These are phyloP conservation scores for Aspergillus tanneri DNA, from an alignment of 2,329 filamentous ascomycete species.

Conservation along the genomic window DNA sequence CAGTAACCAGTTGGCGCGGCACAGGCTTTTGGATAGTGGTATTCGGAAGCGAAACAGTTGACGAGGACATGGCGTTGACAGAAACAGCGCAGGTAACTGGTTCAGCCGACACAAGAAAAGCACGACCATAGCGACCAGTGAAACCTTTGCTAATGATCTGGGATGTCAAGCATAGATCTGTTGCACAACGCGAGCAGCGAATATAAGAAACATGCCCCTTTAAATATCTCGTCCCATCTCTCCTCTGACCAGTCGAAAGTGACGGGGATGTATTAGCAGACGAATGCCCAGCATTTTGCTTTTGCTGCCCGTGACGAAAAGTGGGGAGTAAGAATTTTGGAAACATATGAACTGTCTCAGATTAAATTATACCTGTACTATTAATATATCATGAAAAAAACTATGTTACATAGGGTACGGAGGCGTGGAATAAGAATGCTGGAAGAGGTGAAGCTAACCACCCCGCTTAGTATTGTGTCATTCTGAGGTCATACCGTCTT, in stretches of 20 bases:
- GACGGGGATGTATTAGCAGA: neutral
- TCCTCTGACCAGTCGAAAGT: slow-evolving; percentile 5
- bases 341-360: slow-evolving; percentile 38
- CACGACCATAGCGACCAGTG: slow-evolving; percentile 63
- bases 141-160: slow-evolving; percentile 66
- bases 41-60: slow-evolving; percentile 54
- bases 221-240: slow-evolving; percentile 39
- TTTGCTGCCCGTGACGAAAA: slow-evolving; percentile 41
- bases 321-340: slow-evolving; percentile 54
- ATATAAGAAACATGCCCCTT: slow-evolving; percentile 54
- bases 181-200: slow-evolving; percentile 58
- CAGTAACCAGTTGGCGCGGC: slow-evolving; percentile 60
- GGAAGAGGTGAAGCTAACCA: too few relatives aligned
- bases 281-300: slow-evolving; percentile 14
- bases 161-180: slow-evolving; percentile 58
- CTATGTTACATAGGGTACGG: too few relatives aligned
- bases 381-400: too few relatives aligned
- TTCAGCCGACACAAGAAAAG: slow-evolving; percentile 59
- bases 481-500: slow-evolving; percentile 9
- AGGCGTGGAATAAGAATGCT: too few relatives aligned
- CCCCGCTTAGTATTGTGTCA: too few relatives aligned
- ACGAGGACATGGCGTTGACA: slow-evolving; percentile 27
- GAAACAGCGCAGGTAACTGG: slow-evolving; percentile 32
- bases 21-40: slow-evolving; percentile 58
- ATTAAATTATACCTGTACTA: neutral